Evolutionary conservation across 2,329 filamentous ascomycete genomes (phyloP), one percentile per base, ranked within the genome.

Genomic region (Xylaria multiplex): DNA sequence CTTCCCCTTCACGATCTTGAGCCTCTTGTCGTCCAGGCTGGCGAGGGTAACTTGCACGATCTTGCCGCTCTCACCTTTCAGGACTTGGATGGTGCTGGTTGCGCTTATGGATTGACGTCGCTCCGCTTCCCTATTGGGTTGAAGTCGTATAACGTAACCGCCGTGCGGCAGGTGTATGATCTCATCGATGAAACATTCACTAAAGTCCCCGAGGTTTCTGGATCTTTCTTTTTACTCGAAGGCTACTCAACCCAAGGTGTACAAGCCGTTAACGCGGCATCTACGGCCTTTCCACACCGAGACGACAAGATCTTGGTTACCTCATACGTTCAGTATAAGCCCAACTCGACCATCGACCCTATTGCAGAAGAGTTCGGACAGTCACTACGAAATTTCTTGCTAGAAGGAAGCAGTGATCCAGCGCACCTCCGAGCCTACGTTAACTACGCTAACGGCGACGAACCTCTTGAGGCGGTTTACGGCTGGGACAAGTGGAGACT

Each of bases 241-340:
- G 66, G 70, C 1, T 73, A 72, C 62, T 68, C 71, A 19, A 70
- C 64, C 0, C 69, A 72, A n/a, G 71, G 43, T 13, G 70, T 72
- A 16, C 30, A 69, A 14, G 69, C 70, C 16, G 40, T 73, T 30
- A 65, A 71, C 42, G 3, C 40, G 9, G 46, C 14, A 2, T 62
- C n/a, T 24, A 69, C 66, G 1, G 70, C 69, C 6, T 73, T 72
- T 57, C 71, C 69, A 32, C 70, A 72, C 52, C 68, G 71, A 8
- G 54, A 46, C 16, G 69, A 73, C 52, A 43, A 71, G 46, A 62
- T 70, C 46, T 46, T 71, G 3, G 50, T 70, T 1, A 72, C 70
- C 0, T 70, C 69, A 45, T 70, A 72, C 50, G 19, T 72, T 4
- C 61, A 58, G 60, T 72, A 71, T 42, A 40, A 56, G 6, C 70